Conservation (phyloP, 2,329 filamentous ascomycete genomes). For the Nothomitra cinnamomea region DNA sequence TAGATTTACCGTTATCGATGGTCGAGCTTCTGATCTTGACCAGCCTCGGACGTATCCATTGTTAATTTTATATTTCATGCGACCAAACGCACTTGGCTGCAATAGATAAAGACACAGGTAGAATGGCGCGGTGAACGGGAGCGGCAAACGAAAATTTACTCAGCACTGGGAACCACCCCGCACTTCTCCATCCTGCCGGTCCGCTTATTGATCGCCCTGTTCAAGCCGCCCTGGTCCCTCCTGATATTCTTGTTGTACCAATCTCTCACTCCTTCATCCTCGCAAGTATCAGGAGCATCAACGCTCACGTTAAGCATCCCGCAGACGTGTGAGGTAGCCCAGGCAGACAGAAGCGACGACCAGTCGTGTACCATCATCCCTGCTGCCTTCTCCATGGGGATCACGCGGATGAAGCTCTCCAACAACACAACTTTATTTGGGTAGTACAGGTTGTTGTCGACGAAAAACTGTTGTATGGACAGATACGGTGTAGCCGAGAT, state of each 20-base stretch:
- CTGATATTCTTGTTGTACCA: slow-evolving; percentile 1
- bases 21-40: background rate
- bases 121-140: background rate
- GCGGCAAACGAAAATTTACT: background rate
- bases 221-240: background rate
- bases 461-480: background rate
- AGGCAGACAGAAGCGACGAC: background rate
- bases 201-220: background rate
- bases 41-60: background rate
- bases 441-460: background rate
- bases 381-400: background rate
- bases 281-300: background rate
- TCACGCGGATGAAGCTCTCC: background rate
- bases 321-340: background rate
- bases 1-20: background rate
- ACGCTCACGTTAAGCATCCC: background rate
- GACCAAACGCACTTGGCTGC: background rate
- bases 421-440: background rate
- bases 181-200: background rate
- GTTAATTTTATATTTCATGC: background rate
- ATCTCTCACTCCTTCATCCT: background rate
- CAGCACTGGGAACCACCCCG: background rate
- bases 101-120: background rate
- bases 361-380: background rate
- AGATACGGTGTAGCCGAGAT: background rate